Evolutionary conservation across 2,329 filamentous ascomycete species (phyloP), one percentile per base, ranked within the genome.

Genomic region (Fusarium sp.): DNA sequence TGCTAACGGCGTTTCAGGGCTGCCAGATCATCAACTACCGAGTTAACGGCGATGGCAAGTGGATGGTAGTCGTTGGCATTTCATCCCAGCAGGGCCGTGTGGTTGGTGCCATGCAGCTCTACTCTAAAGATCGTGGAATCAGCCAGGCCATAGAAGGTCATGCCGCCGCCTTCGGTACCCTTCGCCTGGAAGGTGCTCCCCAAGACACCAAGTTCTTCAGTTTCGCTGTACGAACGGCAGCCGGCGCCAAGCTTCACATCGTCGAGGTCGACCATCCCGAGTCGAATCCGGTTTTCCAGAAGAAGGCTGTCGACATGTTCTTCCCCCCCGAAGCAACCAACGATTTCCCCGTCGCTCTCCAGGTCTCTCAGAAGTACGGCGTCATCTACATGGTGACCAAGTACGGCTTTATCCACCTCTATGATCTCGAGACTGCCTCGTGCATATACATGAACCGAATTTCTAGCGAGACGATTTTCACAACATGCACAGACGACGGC

Each of bases 11-110:
- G 22, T 52, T 42, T 65, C 79, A 97, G 94, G 93, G 93, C 75
- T 97, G 94, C 85, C 96, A 99, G 90, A 99, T 99, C 84, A 99
- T 99, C 90, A 99, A 98, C 87, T 99, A 99, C 86, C 94, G 96
- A 77, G 94, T 97, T 78, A 98, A 96, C 83, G 91, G 92, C 75
- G 96, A 99, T 75, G 94, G 95, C 82, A 98, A 98, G 85, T 99
- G 96, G 96, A 97, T 97, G 92, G 95, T 97, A 36, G 92, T 98
- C 64, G 95, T 99, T 66, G 96, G 96, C 79, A 99, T 99, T 79
- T 95, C 95, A 67, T 94, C 95, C 82, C 93, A 97, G 81, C 92
- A 95, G 82, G 96, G 95, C 65, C 94, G 96, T 70, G 95, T 99
- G 47, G 95, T 97, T 47, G 96, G 96, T 76, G 94, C 94, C 73